A percentile compares a stretch with the other conserved stretches of the same genome.
These are phyloP conservation scores for Fulvia fulva DNA, from an alignment of 2,329 filamentous ascomycete genomes.

Conservation along the genomic window DNA sequence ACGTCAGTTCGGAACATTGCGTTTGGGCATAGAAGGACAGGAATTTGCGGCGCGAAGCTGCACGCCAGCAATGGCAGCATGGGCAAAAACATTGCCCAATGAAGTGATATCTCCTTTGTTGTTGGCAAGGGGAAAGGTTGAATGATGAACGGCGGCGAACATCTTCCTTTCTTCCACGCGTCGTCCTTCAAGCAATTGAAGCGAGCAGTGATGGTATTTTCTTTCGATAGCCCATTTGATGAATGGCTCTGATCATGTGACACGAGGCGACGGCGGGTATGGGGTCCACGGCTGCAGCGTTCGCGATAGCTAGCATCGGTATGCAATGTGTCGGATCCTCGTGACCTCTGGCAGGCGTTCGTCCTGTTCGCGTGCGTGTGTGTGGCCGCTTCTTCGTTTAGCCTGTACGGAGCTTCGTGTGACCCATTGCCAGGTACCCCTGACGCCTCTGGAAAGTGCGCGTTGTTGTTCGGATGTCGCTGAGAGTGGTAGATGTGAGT, in stretches of 20 bases:
- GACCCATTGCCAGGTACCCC: slow-evolving; percentile 1
- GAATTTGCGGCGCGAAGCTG: slow-evolving; percentile 26
- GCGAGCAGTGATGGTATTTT: slow-evolving; percentile 1
- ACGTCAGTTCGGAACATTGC: slow-evolving; percentile 12
- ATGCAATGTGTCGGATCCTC: slow-evolving; percentile 4
- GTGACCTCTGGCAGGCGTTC: background rate
- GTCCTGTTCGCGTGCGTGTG: background rate
- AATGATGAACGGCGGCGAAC: background rate
- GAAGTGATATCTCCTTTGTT: slow-evolving; percentile 6
- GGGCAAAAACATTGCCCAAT: slow-evolving; percentile 8
- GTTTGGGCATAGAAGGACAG: slow-evolving; percentile 22
- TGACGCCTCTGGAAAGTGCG: background rate
- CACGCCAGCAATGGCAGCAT: slow-evolving; percentile 36
- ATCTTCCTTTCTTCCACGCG: slow-evolving; percentile 1
- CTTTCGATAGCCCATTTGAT: background rate
- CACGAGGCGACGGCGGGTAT: slow-evolving; percentile 5
- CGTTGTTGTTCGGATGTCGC: background rate
- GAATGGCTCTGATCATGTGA: slow-evolving; percentile 4
- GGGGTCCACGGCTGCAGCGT: slow-evolving; percentile 1
- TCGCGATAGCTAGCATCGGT: slow-evolving; percentile 8
- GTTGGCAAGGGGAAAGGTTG: background rate
- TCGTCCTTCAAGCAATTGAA: background rate
- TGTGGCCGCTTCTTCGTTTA: background rate
- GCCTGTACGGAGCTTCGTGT: background rate
- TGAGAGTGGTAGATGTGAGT: background rate